Percentiles rank a stretch among this genome's conserved stretches.
phyloP scores from a whole-genome alignment of 2,329 filamentous ascomycete genomes.

The Fusarium scirpi region DNA sequence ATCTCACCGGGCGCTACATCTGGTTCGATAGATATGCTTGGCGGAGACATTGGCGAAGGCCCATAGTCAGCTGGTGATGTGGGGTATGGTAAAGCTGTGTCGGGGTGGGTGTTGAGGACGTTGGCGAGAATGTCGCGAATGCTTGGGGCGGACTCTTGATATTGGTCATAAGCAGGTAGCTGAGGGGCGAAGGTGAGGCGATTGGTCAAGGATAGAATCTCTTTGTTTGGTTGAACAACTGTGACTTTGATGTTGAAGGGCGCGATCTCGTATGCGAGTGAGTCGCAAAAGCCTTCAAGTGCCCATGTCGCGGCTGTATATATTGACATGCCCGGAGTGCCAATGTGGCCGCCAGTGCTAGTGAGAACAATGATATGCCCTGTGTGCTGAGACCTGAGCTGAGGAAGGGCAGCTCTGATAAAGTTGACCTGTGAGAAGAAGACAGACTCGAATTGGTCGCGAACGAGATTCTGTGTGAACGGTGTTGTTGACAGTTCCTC shows the following conservation, averaged over 20 bases:
- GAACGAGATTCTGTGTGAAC: constrained; percentile 80
- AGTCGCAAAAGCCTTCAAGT: constrained; percentile 94
- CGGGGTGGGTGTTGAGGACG: constrained; percentile 81
- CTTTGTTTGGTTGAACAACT: constrained; percentile 94
- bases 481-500: constrained; percentile 85
- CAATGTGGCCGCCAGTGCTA: constrained; percentile 91
- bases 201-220: constrained; percentile 89
- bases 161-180: constrained; percentile 65
- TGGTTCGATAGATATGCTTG: constrained; percentile 50
- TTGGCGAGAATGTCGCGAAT: constrained; percentile 85
- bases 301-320: constrained; percentile 96
- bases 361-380: constrained; percentile 93
- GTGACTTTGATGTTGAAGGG: constrained; percentile 98
- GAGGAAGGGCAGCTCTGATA: constrained; percentile 87
- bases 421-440: constrained; percentile 98
- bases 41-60: constrained; percentile 49
- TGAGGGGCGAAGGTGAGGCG: constrained; percentile 86
- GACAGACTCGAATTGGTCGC: constrained; percentile 92
- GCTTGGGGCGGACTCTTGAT: constrained; percentile 73
- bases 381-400: constrained; percentile 81
- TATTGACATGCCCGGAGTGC: constrained; percentile 89
- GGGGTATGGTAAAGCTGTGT: constrained; percentile 62
- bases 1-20: constrained; percentile 58
- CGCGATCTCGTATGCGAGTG: constrained; percentile 93
- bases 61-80: constrained; percentile 43